phyloP scores from a whole-genome alignment of 2,329 filamentous ascomycete genomes.

The Pestalotiopsis sp. region DNA sequence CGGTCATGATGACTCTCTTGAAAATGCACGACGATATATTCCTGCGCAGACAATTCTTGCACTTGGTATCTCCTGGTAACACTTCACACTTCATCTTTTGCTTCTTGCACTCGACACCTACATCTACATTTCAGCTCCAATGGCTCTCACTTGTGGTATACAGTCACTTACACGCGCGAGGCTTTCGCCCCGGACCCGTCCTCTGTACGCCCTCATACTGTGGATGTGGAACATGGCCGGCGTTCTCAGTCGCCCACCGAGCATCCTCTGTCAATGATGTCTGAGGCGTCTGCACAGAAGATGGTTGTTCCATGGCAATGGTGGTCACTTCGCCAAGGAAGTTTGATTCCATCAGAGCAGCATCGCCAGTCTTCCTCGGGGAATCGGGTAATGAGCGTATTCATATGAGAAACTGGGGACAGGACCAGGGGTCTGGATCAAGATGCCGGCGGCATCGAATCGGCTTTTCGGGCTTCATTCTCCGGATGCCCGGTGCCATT shows the following conservation, averaged over 20 bases:
- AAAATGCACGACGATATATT: constrained; percentile 43
- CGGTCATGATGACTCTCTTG: constrained; percentile 28
- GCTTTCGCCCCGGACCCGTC: constrained; percentile 16
- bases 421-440: neutral
- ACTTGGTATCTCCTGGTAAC: constrained; percentile 40
- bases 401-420: neutral
- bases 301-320: neutral
- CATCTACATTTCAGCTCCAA: neutral
- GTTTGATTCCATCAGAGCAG: neutral
- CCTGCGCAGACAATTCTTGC: constrained; percentile 45
- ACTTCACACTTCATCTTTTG: constrained; percentile 53
- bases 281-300: neutral
- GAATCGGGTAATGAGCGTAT: neutral
- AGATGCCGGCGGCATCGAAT: neutral
- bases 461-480: constrained; percentile 1
- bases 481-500: neutral
- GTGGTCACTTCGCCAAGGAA: neutral
- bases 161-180: neutral
- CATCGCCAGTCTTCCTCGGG: neutral
- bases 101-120: constrained; percentile 48
- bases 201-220: constrained; percentile 19
- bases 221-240: neutral
- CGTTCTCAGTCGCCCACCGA: neutral
- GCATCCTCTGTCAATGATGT: neutral
- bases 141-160: neutral